Evolutionary conservation across 2,329 filamentous ascomycete genomes (phyloP).

Genomic region (Zymoseptoria crescenta): DNA sequence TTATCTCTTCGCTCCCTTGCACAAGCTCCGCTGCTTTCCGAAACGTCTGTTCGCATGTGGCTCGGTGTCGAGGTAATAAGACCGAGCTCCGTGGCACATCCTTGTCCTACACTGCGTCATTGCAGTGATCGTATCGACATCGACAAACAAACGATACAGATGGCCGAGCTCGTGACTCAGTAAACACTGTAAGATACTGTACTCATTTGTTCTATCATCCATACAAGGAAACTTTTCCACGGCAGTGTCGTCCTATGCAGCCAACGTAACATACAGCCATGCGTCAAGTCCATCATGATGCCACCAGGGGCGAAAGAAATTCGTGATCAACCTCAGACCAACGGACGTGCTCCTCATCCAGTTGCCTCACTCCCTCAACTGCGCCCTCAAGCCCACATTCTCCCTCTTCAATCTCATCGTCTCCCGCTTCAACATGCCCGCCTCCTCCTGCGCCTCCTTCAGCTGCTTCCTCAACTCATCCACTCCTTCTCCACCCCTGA

Average conservation of each 20-base stretch:
- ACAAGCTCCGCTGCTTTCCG: not conserved
- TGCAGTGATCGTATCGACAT: not conserved
- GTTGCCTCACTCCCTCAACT: conserved; percentile 34
- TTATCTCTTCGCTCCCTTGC: not conserved
- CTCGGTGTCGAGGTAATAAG: not conserved
- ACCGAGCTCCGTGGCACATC: not conserved
- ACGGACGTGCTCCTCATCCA: not conserved
- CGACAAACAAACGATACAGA: not conserved
- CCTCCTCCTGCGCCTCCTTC: conserved; percentile 69
- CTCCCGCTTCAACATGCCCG: conserved; percentile 70
- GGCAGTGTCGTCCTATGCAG: not conserved
- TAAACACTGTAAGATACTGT: not conserved
- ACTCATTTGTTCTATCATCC: not conserved
- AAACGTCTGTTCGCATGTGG: not conserved
- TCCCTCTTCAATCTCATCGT: conserved; percentile 77
- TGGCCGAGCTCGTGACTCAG: not conserved
- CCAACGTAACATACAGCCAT: not conserved
- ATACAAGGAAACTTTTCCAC: not conserved
- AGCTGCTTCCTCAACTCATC: conserved; percentile 67
- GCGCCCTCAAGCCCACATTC: conserved; percentile 56
- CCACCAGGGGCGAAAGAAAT: not conserved
- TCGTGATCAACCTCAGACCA: not conserved
- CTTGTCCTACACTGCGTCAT: not conserved
- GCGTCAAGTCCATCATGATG: not conserved
- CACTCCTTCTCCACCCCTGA: conserved; percentile 67